Evolutionary conservation across 2,329 filamentous ascomycete genomes (phyloP), one percentile per base, ranked within the genome.

Genomic region (Cladosporium phlei): DNA sequence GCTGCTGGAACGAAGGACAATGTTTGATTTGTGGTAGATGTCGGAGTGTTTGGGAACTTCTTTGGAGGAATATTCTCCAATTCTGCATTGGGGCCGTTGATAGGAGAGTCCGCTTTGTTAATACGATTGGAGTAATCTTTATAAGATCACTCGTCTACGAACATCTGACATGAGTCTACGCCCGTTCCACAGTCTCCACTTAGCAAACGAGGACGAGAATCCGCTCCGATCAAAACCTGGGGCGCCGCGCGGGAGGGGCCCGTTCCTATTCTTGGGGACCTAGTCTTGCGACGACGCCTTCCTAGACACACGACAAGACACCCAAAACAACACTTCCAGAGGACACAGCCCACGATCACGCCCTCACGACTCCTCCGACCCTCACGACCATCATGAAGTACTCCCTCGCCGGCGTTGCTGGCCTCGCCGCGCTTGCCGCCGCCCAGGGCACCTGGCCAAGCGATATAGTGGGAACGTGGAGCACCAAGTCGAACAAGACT

Each of bases 401-500:
- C 54, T 53, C 56, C 37, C 56, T 63, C 37, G 58, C 60, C 37
- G 49, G 49, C 42, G 49, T 59, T 16, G 45, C 48, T n/a, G 38
- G 51, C 47, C 46, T 60, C 48, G 42, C 52, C 40, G 42, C 52
- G 21, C 39, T 56, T 32, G 47, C 57, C 27, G 32, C 49, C 25
- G 52, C 56, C 5, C 52, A 56, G 35, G 49, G 24, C 24, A 30
- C 53, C 32, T 57, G 50, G 33, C 59, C 60, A 16, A 38, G 40
- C 28, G 69, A 75, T 52, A 67, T 86, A 24, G 74, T 80, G n/a
- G 83, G 83, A 49, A 87, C 83, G 49, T 88, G 83, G 83, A 77
- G 78, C 12, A 83, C 80, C 35, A 88, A 87, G 65, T 83, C 81
- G 20, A 79, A 77, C 60, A 77, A 79, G 51, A 84, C 85, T 30